Base-by-base conservation (phyloP, 345 rosid species). In the Erucastrum elatum region DNA sequence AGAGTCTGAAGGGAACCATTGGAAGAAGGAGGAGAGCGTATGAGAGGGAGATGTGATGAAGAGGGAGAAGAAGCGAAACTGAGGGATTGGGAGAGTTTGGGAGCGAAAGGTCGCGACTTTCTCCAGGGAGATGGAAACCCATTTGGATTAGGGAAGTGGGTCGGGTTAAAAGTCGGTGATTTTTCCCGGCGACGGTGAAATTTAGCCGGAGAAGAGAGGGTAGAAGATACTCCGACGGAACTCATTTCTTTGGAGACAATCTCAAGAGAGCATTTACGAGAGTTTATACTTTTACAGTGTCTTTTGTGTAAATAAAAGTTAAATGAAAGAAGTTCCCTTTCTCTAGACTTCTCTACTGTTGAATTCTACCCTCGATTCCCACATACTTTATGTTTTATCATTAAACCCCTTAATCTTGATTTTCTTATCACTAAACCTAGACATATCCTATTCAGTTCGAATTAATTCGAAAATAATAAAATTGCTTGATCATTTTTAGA, bases 41-140 rank as follows among this genome's bases (percentile, higher is more conserved):
- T 4, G 16, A 44, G 77, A 46, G 82, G 75, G 72, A 71, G 64
- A 27, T 29, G 56, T 33, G 88, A 73, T 33, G 88, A 73, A 31
- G n/a, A 25, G 39, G 79, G 85, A 5, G 15, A 11, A 9, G 11
- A 11, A 9, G 11, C 75, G 72, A 77, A 16, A 41, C 71, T 39
- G 70, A 51, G 59, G 37, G 64, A 55, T 39, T 68, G 66, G 26
- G 79, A 15, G 78, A 64, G 84, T 55, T 63, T 75, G 17, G 74
- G 64, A 51, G 81, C 66, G 66, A 69, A 60, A 74, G 74, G n/a
- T 21, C n/a, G 77, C 2, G 79, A 70, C 30, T 78, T 80, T 66
- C 70, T 77, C 37, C 8, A 49, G 33, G 49, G 75, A 59, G 34
- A 70, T 44, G 69, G 61, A 34, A 71, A 68, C 46, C 33, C 64